Evolutionary conservation across 2,329 filamentous ascomycete genomes (phyloP).

Genomic region (Exophiala alcalophila): DNA sequence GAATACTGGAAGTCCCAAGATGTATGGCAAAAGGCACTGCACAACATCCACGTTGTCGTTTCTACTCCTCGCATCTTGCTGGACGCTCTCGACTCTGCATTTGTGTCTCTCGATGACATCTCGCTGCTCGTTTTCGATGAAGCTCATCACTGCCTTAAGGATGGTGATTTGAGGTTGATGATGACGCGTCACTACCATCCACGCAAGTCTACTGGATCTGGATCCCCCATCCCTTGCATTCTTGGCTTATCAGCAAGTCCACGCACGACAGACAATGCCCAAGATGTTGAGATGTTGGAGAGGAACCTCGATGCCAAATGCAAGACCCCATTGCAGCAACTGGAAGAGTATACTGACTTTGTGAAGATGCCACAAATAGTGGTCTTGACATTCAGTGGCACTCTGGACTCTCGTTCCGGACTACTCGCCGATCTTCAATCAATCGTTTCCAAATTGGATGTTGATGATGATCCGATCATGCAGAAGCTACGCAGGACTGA

Average conservation of each 20-base stretch:
- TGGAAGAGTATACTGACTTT: constrained; percentile 65
- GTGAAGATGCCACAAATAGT: constrained; percentile 64
- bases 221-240: constrained; percentile 57
- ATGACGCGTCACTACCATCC: constrained; percentile 70
- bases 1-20: constrained; percentile 68
- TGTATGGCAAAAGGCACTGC: constrained; percentile 66
- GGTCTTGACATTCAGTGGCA: constrained; percentile 35
- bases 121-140: constrained; percentile 79
- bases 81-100: constrained; percentile 72
- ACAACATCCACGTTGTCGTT: constrained; percentile 67
- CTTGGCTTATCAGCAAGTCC: constrained; percentile 81
- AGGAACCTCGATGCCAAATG: constrained; percentile 66
- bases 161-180: constrained; percentile 64
- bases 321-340: constrained; percentile 64
- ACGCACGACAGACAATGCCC: constrained; percentile 48
- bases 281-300: constrained; percentile 55
- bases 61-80: constrained; percentile 73
- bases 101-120: constrained; percentile 63
- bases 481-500: constrained; percentile 46
- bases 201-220: constrained; percentile 37
- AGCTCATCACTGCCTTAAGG: constrained; percentile 71
- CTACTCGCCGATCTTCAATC: constrained; percentile 46
- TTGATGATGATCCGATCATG: constrained; percentile 61
- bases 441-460: constrained; percentile 49
- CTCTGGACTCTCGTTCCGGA: constrained; percentile 13